A percentile compares a stretch with the other conserved stretches of the same genome.
Evolutionary conservation across 129 eudicot species (phyloP).

Genomic region (Tagetes patula): DNA sequence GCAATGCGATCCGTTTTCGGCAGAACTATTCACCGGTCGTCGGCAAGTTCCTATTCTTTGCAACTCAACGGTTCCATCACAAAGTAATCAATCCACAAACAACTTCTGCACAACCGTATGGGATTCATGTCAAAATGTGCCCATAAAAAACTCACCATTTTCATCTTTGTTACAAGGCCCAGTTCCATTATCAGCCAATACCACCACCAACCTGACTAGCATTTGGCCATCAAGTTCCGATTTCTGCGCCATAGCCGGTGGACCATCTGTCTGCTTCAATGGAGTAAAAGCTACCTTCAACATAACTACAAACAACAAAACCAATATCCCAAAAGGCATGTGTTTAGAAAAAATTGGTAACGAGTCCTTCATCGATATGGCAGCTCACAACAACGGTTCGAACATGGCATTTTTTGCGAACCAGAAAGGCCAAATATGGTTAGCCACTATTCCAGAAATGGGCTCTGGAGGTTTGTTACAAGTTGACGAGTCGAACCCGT

Average conservation of each 20-base stretch:
- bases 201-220: slow-evolving; percentile 55
- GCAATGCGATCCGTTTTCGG: slow-evolving; percentile 81
- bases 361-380: slow-evolving; percentile 62
- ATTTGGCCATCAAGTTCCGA: slow-evolving; percentile 50
- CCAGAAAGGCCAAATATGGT: slow-evolving; percentile 77
- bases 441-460: slow-evolving; percentile 58
- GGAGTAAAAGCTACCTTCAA: slow-evolving; percentile 51
- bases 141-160: slow-evolving; percentile 66
- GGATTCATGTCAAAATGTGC: slow-evolving; percentile 62
- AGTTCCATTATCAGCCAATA: slow-evolving; percentile 36
- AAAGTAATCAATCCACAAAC: slow-evolving; percentile 35
- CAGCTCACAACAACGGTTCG: slow-evolving; percentile 62
- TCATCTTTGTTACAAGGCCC: slow-evolving; percentile 48
- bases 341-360: slow-evolving; percentile 77
- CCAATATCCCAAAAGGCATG: slow-evolving; percentile 55
- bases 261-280: slow-evolving; percentile 59
- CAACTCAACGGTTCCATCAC: slow-evolving; percentile 50
- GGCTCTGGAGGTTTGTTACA: slow-evolving; percentile 53
- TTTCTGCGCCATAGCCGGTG: slow-evolving; percentile 61
- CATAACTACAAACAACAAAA: slow-evolving; percentile 11
- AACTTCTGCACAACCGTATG: slow-evolving; percentile 60
- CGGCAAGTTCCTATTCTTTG: slow-evolving; percentile 63
- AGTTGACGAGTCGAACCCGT: slow-evolving; percentile 56
- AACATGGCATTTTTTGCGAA: slow-evolving; percentile 64
- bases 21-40: slow-evolving; percentile 49